A percentile compares a stretch with the other conserved stretches of the same genome.
These are phyloP conservation scores for Termitomyces sp. DNA, from an alignment of 768 basidiomycete species.

Conservation along the genomic window DNA sequence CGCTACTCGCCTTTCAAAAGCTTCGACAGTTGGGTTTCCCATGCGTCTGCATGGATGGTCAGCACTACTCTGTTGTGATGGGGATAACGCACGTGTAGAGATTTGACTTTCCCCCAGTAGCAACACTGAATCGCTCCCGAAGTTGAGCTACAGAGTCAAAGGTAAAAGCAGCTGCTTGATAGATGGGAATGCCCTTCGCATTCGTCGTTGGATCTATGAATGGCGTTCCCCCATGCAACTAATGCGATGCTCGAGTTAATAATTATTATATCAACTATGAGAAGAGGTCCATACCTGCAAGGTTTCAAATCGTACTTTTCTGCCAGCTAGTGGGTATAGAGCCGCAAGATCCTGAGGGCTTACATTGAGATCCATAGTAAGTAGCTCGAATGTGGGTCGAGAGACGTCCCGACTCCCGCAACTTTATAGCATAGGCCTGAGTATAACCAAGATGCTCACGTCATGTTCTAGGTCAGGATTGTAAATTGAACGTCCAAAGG, in stretches of 20 bases:
- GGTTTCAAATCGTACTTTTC: constrained; percentile 57
- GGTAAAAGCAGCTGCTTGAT: constrained; percentile 53
- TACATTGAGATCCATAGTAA: constrained; percentile 15
- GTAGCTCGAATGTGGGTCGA: background rate
- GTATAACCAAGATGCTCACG: background rate
- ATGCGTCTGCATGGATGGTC: constrained; percentile 7
- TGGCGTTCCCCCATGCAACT: constrained; percentile 60
- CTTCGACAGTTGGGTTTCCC: constrained; percentile 33
- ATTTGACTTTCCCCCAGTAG: constrained; percentile 11
- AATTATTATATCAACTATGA: background rate
- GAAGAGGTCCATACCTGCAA: constrained; percentile 5
- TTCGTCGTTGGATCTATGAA: constrained; percentile 50
- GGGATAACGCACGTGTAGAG: constrained; percentile 4
- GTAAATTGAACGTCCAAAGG: background rate
- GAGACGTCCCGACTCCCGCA: background rate
- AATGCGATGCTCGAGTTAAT: constrained; percentile 23
- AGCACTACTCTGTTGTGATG: background rate
- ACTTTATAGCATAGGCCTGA: background rate
- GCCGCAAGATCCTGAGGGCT: constrained; percentile 14
- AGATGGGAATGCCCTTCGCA: constrained; percentile 64
- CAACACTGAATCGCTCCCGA: constrained; percentile 17
- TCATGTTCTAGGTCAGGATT: no score
- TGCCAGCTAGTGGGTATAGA: constrained; percentile 24
- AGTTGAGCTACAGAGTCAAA: constrained; percentile 50
- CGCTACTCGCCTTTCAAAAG: constrained; percentile 65